These are phyloP conservation scores for Trifolium fragiferum DNA, from an alignment of 306 rosid species.

Conservation along the genomic window DNA sequence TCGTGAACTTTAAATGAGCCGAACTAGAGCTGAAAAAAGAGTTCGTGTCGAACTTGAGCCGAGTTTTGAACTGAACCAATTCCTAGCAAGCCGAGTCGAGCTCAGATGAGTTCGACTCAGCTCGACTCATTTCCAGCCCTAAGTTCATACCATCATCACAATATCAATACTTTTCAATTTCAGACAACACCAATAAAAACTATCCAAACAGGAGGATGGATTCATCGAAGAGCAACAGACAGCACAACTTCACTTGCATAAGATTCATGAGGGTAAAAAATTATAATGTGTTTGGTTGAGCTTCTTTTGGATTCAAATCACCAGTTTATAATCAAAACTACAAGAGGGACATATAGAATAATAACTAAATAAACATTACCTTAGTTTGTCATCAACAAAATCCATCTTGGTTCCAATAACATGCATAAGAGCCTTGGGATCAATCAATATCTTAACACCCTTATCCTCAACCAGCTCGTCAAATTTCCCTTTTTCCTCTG, in stretches of 20 bases:
- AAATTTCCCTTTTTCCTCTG: slow-evolving; percentile 93
- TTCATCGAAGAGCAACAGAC: background rate
- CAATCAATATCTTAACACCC: slow-evolving; percentile 88
- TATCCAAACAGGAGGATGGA: background rate
- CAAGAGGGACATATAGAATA: background rate
- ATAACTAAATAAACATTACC: slow-evolving; percentile 50
- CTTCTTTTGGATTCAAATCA: no score
- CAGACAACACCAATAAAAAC: background rate
- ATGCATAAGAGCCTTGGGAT: slow-evolving; percentile 98
- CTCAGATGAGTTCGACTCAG: no score
- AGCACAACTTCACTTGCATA: background rate
- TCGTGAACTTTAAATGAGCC: no score
- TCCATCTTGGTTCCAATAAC: slow-evolving; percentile 98
- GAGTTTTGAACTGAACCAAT: no score
- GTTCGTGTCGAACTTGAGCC: no score
- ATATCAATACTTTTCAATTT: background rate
- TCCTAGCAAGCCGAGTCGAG: no score
- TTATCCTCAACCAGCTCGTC: slow-evolving; percentile 93
- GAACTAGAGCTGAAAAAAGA: no score
- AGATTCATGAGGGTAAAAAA: background rate
- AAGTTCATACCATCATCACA: background rate
- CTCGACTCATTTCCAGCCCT: no score
- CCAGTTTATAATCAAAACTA: background rate
- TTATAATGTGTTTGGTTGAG: background rate
- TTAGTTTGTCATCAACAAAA: slow-evolving; percentile 90